Percentiles rank a stretch among this genome's conserved stretches.
These are phyloP conservation scores for Colletotrichum noveboracense DNA, from an alignment of 2,329 filamentous ascomycete genomes.

Conservation along the genomic window DNA sequence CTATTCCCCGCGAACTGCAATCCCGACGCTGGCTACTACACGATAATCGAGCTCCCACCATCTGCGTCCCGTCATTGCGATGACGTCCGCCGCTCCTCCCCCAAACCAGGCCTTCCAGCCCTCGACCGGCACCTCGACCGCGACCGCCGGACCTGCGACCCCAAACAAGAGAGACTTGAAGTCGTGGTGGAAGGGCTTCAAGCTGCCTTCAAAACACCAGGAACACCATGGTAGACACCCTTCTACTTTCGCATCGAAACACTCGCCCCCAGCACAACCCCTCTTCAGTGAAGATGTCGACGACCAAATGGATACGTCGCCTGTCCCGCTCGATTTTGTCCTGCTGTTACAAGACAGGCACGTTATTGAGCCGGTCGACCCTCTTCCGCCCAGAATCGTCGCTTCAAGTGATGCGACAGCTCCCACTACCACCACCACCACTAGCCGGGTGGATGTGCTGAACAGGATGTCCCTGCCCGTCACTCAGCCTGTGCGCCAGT, in stretches of 20 bases:
- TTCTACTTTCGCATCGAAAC: conserved; percentile 25
- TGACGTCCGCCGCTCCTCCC: conserved; percentile 32
- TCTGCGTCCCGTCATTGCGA: conserved; percentile 31
- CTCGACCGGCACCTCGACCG: conserved; percentile 8
- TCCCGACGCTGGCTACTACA: conserved; percentile 6
- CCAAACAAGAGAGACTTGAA: conserved; percentile 87
- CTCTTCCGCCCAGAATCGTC: background rate
- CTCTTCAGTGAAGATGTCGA: conserved; percentile 22
- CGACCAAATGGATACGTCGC: conserved; percentile 5
- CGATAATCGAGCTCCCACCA: conserved; percentile 19
- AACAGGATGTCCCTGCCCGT: conserved; percentile 19
- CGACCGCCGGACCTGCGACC: conserved; percentile 57
- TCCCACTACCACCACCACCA: background rate
- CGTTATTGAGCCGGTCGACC: background rate
- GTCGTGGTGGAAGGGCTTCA: conserved; percentile 98
- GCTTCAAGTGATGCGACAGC: conserved; percentile 24
- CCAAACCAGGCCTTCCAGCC: conserved; percentile 22
- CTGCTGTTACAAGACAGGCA: conserved; percentile 19
- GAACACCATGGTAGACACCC: conserved; percentile 61
- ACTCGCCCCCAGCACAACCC: background rate
- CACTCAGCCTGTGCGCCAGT: conserved; percentile 14
- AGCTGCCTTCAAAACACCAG: conserved; percentile 66
- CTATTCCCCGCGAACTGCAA: background rate
- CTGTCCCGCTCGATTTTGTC: conserved; percentile 5
- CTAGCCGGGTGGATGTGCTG: background rate